Conservation (phyloP, 2,329 filamentous ascomycete genomes). For the Truncatella angustata region DNA sequence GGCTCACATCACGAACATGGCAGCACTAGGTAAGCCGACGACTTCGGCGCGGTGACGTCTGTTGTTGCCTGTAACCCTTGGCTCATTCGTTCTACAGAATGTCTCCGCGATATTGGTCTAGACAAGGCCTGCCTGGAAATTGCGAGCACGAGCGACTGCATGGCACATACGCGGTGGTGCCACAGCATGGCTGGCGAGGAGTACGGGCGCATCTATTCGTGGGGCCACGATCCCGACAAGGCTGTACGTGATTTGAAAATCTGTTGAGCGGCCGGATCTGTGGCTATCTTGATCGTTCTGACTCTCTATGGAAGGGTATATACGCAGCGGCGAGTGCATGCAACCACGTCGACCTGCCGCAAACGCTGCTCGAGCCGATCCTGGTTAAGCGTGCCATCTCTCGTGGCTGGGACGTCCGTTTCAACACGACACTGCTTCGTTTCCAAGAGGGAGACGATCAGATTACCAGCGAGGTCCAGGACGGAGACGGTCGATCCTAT, state of each 20-base stretch:
- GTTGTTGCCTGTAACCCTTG: too few species aligned
- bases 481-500: slow-evolving; percentile 40
- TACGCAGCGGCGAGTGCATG: slow-evolving; percentile 42
- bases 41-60: too few species aligned
- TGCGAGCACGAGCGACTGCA: slow-evolving; percentile 36
- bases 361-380: slow-evolving; percentile 42
- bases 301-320: slow-evolving; percentile 31
- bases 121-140: slow-evolving; percentile 38
- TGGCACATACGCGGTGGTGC: slow-evolving; percentile 53
- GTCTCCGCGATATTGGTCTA: slow-evolving; percentile 50
- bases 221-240: slow-evolving; percentile 45
- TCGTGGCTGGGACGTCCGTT: slow-evolving; percentile 36
- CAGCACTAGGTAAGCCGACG: slow-evolving; percentile 44
- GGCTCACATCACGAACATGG: slow-evolving; percentile 61
- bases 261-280: too few species aligned
- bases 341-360: slow-evolving; percentile 39
- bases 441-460: slow-evolving; percentile 20
- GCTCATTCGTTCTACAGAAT: slow-evolving; percentile 40
- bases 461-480: slow-evolving; percentile 26
- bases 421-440: slow-evolving; percentile 34
- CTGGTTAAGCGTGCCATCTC: slow-evolving; percentile 36
- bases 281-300: background rate
- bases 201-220: slow-evolving; percentile 47
- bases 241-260: background rate
- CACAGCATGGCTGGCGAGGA: slow-evolving; percentile 51